Conservation (phyloP, 2,329 filamentous ascomycete genomes). For the Paradendryphiella salina region DNA sequence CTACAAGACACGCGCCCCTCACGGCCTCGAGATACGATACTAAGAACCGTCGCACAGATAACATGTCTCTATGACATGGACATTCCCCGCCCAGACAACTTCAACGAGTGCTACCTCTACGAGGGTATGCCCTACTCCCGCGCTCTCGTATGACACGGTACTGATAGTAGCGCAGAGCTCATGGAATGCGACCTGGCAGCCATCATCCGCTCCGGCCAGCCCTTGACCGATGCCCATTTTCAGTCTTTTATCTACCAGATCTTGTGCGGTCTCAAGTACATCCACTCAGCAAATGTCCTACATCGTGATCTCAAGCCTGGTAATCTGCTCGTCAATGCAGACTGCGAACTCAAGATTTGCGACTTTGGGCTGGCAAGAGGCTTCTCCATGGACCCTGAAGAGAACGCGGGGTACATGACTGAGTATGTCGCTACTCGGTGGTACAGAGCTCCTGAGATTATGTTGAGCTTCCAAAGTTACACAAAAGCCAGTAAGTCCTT, state of each 20-base stretch:
- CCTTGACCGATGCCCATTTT: conserved; percentile 97
- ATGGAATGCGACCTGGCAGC: conserved; percentile 99
- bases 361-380: conserved; percentile 96
- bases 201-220: conserved; percentile 96
- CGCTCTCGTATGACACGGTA: conserved; percentile 1
- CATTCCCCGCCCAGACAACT: conserved; percentile 93
- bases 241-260: conserved; percentile 99
- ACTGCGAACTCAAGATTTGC: conserved; percentile 99
- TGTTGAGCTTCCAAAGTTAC: conserved; percentile 99
- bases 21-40: conserved; percentile 24
- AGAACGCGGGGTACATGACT: conserved; percentile 99
- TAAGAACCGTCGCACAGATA: conserved; percentile 65
- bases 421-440: conserved; percentile 98
- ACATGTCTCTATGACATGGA: conserved; percentile 99
- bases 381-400: conserved; percentile 95
- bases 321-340: conserved; percentile 95
- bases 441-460: conserved; percentile 98
- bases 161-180: conserved; percentile 66
- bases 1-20: conserved; percentile 55
- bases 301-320: conserved; percentile 97
- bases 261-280: conserved; percentile 97
- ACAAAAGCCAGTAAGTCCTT: conserved; percentile 80
- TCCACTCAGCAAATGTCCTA: conserved; percentile 96
- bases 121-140: conserved; percentile 65
- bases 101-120: conserved; percentile 98